Base-by-base conservation (phyloP, 2,329 filamentous ascomycete species). In the Alternaria sp. region DNA sequence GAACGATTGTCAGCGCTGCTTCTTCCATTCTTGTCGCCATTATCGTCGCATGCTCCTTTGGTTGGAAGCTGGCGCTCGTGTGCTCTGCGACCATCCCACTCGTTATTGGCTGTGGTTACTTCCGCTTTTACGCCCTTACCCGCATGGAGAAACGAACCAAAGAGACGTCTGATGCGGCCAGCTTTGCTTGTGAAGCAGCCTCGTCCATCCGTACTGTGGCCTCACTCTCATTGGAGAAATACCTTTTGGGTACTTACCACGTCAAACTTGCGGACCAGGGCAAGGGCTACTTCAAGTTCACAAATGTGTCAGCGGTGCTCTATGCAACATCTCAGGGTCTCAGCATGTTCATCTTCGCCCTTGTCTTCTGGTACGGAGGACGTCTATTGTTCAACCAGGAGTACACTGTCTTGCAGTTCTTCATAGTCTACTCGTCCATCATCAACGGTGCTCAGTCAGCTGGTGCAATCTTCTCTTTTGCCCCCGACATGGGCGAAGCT, bases 401-500 rank as follows among this genome's bases (percentile, higher is more conserved):
- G 22, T 87, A 91, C 20, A 80, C 83, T 1, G 84, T 94, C 72
- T 94, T 96, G 79, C 90, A 94, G 66, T 98, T 98, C 85, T 99
- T 97, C 81, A 83, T 98, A 51, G 93, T 92, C 73, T 97, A 97
- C 81, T 88, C 89, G 61, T 85, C 93, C 46, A 87, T 98, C 70
- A 91, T 97, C 71, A 97, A 96, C 72, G 93, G 94, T 55, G 91
- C 93, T 0, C 94, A 98, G 78, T 94, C 93, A 2, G 94, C 94
- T 2, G 95, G 94, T 12, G 92, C 90, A 1, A 90, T 98, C 69
- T 98, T 98, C 81, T 93, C 91, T 0, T 98, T 97, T 73, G 92
- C 94, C 0, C 94, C 94, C 0, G 94, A 98, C 68, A 97, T 98
- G 93, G 92, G 94, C 69, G 97, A 98, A 80, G 94, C 94, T 0